Evolutionary conservation across 2,329 filamentous ascomycete genomes (phyloP).

Genomic region (Fusarium caatingaense): DNA sequence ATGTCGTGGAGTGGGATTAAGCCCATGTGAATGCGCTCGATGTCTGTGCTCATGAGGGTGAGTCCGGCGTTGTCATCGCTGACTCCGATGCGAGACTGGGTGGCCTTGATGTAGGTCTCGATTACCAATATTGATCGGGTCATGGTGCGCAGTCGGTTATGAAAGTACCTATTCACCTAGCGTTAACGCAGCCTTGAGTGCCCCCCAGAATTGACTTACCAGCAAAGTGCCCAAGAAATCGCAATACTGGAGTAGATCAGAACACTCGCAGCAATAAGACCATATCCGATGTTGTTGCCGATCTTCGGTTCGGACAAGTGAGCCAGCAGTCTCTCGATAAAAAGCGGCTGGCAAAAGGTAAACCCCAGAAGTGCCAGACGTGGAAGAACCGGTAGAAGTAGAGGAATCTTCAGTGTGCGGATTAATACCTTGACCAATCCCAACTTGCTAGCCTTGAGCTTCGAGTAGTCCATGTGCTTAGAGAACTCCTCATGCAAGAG

Average conservation of each 20-base stretch:
- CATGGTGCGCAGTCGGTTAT: slow-evolving; percentile 40
- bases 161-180: background rate
- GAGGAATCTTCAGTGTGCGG: slow-evolving; percentile 46
- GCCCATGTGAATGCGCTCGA: slow-evolving; percentile 55
- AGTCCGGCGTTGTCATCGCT: slow-evolving; percentile 54
- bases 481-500: slow-evolving; percentile 37
- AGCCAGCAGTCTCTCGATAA: slow-evolving; percentile 53
- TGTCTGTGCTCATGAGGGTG: slow-evolving; percentile 61
- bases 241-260: slow-evolving; percentile 57
- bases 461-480: slow-evolving; percentile 41
- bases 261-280: slow-evolving; percentile 55
- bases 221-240: slow-evolving; percentile 53
- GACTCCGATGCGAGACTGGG: slow-evolving; percentile 44
- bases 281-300: slow-evolving; percentile 51
- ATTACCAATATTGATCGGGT: slow-evolving; percentile 48
- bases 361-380: slow-evolving; percentile 54
- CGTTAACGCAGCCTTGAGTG: background rate
- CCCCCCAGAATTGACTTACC: slow-evolving; percentile 40
- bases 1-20: slow-evolving; percentile 53
- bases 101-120: slow-evolving; percentile 50
- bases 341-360: slow-evolving; percentile 57
- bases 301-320: slow-evolving; percentile 47
- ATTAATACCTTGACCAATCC: slow-evolving; percentile 48
- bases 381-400: slow-evolving; percentile 51
- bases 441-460: slow-evolving; percentile 32